Evolutionary conservation across 352 stramenopile genomes (phyloP).

Genomic region (Globisporangium nodosum): DNA sequence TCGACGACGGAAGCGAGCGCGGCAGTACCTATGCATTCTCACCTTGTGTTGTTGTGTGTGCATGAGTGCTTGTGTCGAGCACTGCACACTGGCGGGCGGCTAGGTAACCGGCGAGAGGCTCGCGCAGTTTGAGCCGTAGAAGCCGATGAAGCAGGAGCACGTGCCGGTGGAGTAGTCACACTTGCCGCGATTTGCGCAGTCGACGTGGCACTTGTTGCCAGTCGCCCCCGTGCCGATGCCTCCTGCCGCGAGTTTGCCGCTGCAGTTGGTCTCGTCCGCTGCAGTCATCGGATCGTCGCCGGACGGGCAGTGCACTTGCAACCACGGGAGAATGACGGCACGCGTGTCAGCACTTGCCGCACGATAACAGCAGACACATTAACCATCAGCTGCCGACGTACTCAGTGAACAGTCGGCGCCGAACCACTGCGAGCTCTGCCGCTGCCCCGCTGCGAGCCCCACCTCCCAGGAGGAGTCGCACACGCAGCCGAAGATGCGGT

Average conservation of each 20-base stretch:
- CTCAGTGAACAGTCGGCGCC: conserved; percentile 79
- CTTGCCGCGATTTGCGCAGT: conserved; percentile 71
- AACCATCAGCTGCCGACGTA: conserved; percentile 12
- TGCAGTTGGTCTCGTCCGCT: conserved; percentile 85
- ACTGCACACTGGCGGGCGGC: neutral
- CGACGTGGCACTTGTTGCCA: conserved; percentile 68
- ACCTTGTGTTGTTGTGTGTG: neutral
- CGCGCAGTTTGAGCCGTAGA: conserved; percentile 76
- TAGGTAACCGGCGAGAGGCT: conserved; percentile 50
- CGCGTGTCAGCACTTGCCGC: neutral
- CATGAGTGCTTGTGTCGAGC: neutral
- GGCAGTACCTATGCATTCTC: neutral
- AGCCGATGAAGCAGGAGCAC: conserved; percentile 68
- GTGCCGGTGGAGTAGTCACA: conserved; percentile 66
- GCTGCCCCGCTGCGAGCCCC: conserved; percentile 60
- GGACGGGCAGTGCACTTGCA: conserved; percentile 70
- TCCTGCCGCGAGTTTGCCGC: conserved; percentile 29
- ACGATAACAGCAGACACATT: neutral
- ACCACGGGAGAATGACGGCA: neutral
- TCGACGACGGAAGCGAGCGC: neutral
- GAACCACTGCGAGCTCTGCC: conserved; percentile 86
- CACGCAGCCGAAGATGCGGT: conserved; percentile 68
- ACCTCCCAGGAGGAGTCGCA: conserved; percentile 78
- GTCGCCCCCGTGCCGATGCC: conserved; percentile 27
- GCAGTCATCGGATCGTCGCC: conserved; percentile 83